Conservation (phyloP, 768 basidiomycete genomes). For the Pholiota molesta region DNA sequence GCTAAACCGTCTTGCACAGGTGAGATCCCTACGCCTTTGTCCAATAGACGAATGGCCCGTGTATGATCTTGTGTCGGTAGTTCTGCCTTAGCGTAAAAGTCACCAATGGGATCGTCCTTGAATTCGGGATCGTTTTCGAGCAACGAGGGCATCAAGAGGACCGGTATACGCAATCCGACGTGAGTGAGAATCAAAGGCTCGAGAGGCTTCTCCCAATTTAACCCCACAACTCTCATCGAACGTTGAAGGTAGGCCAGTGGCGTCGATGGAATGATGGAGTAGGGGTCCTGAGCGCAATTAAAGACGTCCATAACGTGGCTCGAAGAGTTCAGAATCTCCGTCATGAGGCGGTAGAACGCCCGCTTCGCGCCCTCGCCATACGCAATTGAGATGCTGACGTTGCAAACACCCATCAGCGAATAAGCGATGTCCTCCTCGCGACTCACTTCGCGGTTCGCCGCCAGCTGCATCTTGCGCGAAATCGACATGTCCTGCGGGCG, state of each 20-base stretch:
- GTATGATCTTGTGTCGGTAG: not conserved
- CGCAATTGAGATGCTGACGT: not conserved
- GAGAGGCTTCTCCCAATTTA: not conserved
- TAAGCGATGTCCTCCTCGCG: not conserved
- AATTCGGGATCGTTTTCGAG: not conserved
- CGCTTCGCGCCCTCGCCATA: conserved; percentile 1
- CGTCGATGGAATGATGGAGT: not conserved
- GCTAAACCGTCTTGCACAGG: too few relatives aligned
- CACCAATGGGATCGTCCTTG: not conserved
- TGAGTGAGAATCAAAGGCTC: not conserved
- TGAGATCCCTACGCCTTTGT: too few relatives aligned
- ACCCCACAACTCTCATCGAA: not conserved
- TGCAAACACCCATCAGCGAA: not conserved
- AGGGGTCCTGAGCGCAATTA: not conserved
- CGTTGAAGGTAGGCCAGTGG: not conserved
- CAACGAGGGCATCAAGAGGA: not conserved
- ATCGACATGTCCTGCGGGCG: not conserved
- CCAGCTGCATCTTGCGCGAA: conserved; percentile 2
- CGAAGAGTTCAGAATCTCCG: not conserved
- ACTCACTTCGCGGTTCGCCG: not conserved
- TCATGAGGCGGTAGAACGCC: not conserved
- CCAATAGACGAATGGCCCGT: too few relatives aligned
- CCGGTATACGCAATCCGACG: not conserved
- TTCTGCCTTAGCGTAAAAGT: not conserved
- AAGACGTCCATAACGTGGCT: not conserved